Evolutionary conservation across 768 basidiomycete genomes (phyloP).

Genomic region (Pulveroboletus sp.): DNA sequence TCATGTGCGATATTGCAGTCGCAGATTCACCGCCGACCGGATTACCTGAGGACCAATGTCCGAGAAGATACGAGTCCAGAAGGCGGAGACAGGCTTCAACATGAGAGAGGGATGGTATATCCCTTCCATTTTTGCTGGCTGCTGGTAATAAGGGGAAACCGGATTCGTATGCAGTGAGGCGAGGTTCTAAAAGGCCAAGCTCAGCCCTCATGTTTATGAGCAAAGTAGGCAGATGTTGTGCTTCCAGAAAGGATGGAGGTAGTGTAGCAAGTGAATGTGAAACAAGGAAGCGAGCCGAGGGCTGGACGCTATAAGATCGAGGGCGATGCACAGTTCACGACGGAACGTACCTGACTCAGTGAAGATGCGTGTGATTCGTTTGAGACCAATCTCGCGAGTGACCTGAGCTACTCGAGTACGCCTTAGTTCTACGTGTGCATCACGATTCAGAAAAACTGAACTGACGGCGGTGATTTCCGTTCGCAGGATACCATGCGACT

Average conservation of each 20-base stretch:
- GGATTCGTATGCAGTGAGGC: conserved; percentile 38
- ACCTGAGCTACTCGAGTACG: conserved; percentile 29
- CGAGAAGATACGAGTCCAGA: conserved; percentile 61
- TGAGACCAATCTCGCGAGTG: conserved; percentile 34
- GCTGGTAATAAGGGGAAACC: conserved; percentile 40
- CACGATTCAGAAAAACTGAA: conserved; percentile 7
- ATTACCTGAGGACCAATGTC: conserved; percentile 43
- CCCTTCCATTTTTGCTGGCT: conserved; percentile 8
- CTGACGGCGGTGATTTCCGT: conserved; percentile 57
- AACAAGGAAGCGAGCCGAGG: conserved; percentile 54
- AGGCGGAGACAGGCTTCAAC: conserved; percentile 56
- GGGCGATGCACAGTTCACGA: not conserved
- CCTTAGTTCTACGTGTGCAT: conserved; percentile 5
- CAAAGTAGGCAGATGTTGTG: conserved; percentile 28
- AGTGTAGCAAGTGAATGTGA: conserved; percentile 49
- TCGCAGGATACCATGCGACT: conserved; percentile 50
- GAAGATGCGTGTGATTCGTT: conserved; percentile 32
- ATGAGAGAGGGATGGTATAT: conserved; percentile 41
- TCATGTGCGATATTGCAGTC: conserved; percentile 8
- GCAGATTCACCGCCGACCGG: conserved; percentile 13
- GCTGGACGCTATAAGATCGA: conserved; percentile 30
- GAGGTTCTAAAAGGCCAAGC: conserved; percentile 37
- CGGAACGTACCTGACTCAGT: conserved; percentile 16
- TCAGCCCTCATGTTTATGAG: conserved; percentile 35
- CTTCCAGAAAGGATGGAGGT: conserved; percentile 42